Base-by-base conservation (phyloP, 371 early-diverging fungal species). In the Mortierella sp. region DNA sequence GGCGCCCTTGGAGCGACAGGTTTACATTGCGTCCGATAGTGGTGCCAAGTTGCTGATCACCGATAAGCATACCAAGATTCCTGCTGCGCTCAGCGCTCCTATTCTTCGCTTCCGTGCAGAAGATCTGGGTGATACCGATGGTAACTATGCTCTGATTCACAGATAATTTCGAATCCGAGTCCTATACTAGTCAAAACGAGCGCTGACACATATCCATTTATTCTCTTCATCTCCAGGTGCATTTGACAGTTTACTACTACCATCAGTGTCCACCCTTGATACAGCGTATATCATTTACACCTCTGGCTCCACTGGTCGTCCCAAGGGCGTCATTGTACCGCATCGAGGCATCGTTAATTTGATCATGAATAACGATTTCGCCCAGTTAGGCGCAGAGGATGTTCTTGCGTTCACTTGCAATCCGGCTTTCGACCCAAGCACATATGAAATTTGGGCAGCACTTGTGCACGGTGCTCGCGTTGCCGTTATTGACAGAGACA, bases 251-350 rank as follows among this genome's bases (percentile, higher is more conserved):
- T n/a, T n/a, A n/a, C n/a, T n/a, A n/a, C n/a, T n/a, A 5, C 5
- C 34, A 11, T 7, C 11, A 12, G 15, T 2, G 2, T 26, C 53
- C 2, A 23, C 2, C 21, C 8, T 19, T 2, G 50, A 60, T 23
- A 50, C 60, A 21, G 60, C 71, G 14, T 62, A 61, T 44, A 58
- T 80, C 42, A 52, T 79, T n/a, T 84, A 72, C 67, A 86, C 84
- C 8, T 82, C 81, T 0, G 85, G 85, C 9, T 78, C 82, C 6
- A 86, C 83, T 6, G 85, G 84, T 11, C 60, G 56, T 24, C 83
- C 85, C 21, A 84, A 84, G 58, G 85, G 82, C 17, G 81, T 81
- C 9, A 53, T 80, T 21, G 46, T 81, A 11, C 24, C 42, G 4
- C 85, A 84, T 52, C 26, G 28, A 15, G 63, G 53, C 9, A 56